Percentiles rank a stretch among this genome's conserved stretches.
These are phyloP conservation scores for Arabidopsis lyrata DNA, from an alignment of 441 rosid genomes.

Conservation along the genomic window DNA sequence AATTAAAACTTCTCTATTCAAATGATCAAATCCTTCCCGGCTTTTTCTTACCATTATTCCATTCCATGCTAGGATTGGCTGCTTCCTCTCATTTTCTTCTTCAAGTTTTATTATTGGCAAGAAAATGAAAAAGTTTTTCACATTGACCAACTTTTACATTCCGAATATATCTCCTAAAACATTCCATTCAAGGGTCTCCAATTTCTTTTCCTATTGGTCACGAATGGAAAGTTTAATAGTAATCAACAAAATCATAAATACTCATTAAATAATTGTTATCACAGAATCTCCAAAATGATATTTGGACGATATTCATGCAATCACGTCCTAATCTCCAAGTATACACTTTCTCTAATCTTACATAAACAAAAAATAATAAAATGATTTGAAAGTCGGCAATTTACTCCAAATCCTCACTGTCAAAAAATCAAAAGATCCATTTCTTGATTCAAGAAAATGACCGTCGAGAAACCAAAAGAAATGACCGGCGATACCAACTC, in stretches of 20 bases:
- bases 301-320: constrained; percentile 20
- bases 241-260: constrained; percentile 17
- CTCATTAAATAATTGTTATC: constrained; percentile 2
- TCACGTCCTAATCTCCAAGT: constrained; percentile 32
- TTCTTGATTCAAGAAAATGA: constrained; percentile 4
- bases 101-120: too few relatives aligned
- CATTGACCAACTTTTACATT: not conserved
- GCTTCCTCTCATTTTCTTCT: too few relatives aligned
- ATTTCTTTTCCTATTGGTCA: not conserved
- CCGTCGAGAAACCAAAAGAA: not conserved
- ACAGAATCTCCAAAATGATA: not conserved
- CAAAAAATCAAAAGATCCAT: constrained; percentile 16
- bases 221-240: not conserved
- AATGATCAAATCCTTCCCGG: not conserved
- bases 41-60: too few relatives aligned
- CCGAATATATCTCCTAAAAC: not conserved
- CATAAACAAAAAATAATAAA: not conserved
- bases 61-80: too few relatives aligned
- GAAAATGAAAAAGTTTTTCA: too few relatives aligned
- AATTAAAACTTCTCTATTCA: not conserved
- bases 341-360: constrained; percentile 6
- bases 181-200: not conserved
- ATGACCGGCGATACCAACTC: constrained; percentile 28
- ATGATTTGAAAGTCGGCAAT: not conserved
- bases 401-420: constrained; percentile 1